phyloP scores from a whole-genome alignment of 164 flowering plant genomes.

The Malania oleifera region DNA sequence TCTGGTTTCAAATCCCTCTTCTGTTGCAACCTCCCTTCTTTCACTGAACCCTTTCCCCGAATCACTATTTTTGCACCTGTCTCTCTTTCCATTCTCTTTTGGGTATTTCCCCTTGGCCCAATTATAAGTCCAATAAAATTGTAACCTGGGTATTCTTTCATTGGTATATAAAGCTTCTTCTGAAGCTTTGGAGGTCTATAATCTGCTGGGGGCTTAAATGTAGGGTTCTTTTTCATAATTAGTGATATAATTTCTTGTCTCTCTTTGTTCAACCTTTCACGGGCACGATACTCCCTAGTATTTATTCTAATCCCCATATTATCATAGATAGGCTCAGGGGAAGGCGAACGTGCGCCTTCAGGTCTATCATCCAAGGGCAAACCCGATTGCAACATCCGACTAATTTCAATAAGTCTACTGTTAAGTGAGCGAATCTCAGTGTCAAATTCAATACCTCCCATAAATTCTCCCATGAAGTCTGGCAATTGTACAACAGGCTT shows the following conservation, averaged over 20 bases:
- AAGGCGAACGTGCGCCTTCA: constrained; percentile 87
- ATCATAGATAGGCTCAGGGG: constrained; percentile 92
- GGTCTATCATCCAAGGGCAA: constrained; percentile 82
- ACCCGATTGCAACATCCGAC: constrained; percentile 67
- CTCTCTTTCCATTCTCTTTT: constrained; percentile 93
- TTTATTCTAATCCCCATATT: constrained; percentile 90
- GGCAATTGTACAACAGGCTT: constrained; percentile 70
- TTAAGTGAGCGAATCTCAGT: constrained; percentile 84
- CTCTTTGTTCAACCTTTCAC: constrained; percentile 74
- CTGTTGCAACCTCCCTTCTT: constrained; percentile 88
- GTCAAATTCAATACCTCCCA: constrained; percentile 90
- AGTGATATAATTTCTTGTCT: constrained; percentile 77
- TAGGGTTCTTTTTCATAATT: constrained; percentile 75
- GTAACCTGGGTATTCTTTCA: constrained; percentile 95
- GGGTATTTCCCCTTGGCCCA: constrained; percentile 98
- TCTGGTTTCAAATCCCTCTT: constrained; percentile 82
- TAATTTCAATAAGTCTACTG: constrained; percentile 71
- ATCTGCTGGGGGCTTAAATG: constrained; percentile 91
- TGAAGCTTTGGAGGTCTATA: constrained; percentile 91
- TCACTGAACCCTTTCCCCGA: constrained; percentile 87
- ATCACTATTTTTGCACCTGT: constrained; percentile 95
- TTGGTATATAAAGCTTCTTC: constrained; percentile 90
- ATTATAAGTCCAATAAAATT: constrained; percentile 91
- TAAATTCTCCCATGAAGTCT: constrained; percentile 94
- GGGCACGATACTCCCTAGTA: constrained; percentile 84